Base-by-base conservation (phyloP, 139 green algal species). In the Chlorella sp. region DNA sequence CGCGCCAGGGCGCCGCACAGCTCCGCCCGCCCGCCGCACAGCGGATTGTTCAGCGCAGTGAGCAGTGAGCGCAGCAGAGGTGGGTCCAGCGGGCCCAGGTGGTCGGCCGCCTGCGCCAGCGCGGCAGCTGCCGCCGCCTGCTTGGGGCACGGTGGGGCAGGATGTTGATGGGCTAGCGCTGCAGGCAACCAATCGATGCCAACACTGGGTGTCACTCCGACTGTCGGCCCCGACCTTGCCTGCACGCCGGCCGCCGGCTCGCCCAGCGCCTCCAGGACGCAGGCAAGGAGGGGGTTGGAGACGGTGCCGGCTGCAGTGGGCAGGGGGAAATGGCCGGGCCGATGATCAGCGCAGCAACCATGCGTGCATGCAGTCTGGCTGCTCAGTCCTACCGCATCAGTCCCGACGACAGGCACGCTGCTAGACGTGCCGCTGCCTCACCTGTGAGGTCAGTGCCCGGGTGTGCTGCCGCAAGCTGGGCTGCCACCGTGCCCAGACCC, bases 201-300 rank as follows among this genome's bases (percentile, higher is more conserved):
- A n/a, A n/a, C n/a, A n/a, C n/a, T n/a, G n/a, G n/a, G n/a, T n/a
- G n/a, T n/a, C n/a, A n/a, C n/a, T n/a, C n/a, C n/a, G n/a, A n/a
- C n/a, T n/a, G n/a, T n/a, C n/a, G n/a, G n/a, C n/a, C n/a, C n/a
- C n/a, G n/a, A n/a, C n/a, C 51, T 60, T 60, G 51, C 51, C 40
- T 83, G 77, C 77, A 83, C 77, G 13, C 28, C 38, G 4, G 30
- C 77, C 16, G 60, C 60, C 5, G 60, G 77, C 40, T 83, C 77
- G 8, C 48, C 77, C 13, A 83, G 40, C 20, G 77, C 77, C 16
- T 83, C 77, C 13, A 83, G 58, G 8, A 83, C 26, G 77, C 60
- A 74, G 56, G 77, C 60, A 60, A 83, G 77, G 41, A 83, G 60
- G 40, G 77, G 77, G 40, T 83, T 83, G 77, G 11, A 16, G 2